phyloP scores from a whole-genome alignment of 768 basidiomycete genomes.

The Hypholoma fasciculare region DNA sequence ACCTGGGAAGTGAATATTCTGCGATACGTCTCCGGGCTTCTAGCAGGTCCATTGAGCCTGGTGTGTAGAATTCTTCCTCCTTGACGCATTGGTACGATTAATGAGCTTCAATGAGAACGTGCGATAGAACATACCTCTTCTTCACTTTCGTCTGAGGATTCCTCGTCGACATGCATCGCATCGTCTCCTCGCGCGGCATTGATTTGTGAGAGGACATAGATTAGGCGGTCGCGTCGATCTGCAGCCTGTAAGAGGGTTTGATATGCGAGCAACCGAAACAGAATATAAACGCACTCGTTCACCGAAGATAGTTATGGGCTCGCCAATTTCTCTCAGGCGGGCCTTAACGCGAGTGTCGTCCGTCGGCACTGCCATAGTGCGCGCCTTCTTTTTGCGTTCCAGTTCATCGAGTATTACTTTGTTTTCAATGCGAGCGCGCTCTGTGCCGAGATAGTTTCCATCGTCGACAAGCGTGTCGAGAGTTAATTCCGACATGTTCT shows the following conservation, averaged over 20 bases:
- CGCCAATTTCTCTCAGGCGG: constrained; percentile 87
- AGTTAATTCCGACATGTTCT: constrained; percentile 71
- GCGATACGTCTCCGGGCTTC: constrained; percentile 85
- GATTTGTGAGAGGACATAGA: constrained; percentile 93
- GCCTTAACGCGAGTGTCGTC: constrained; percentile 93
- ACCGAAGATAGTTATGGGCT: constrained; percentile 97
- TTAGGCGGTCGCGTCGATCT: constrained; percentile 93
- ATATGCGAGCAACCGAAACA: background rate
- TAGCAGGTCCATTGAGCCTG: constrained; percentile 84
- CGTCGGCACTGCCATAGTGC: constrained; percentile 93
- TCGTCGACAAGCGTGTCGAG: constrained; percentile 78
- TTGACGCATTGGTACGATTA: constrained; percentile 24
- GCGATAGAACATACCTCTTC: constrained; percentile 58
- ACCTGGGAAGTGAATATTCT: constrained; percentile 95
- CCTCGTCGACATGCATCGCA: constrained; percentile 71
- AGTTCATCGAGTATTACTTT: constrained; percentile 90
- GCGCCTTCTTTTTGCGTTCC: constrained; percentile 95
- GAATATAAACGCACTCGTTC: constrained; percentile 76
- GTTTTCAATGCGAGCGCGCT: constrained; percentile 78
- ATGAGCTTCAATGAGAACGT: background rate
- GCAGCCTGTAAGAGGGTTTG: constrained; percentile 63
- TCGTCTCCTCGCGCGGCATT: constrained; percentile 86
- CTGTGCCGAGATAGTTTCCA: constrained; percentile 72
- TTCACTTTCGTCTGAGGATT: constrained; percentile 67
- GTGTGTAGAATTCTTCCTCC: constrained; percentile 96